phyloP scores from a whole-genome alignment of 2,329 filamentous ascomycete genomes.

The Colletotrichum sp. region DNA sequence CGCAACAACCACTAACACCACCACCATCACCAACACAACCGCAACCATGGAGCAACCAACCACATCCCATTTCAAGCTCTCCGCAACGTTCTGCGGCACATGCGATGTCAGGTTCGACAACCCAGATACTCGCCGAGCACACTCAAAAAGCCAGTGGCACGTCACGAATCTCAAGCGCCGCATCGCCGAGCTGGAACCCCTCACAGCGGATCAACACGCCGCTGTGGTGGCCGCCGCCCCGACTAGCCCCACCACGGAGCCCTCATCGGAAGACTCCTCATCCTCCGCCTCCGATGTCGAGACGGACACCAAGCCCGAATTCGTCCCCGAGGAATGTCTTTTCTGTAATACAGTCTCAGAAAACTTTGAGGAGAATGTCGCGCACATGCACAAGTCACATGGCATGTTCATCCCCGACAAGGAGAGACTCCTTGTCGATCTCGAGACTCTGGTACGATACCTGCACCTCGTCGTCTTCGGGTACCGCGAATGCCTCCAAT shows the following conservation, averaged over 20 bases:
- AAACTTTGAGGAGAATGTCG: conserved; percentile 40
- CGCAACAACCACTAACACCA: background rate
- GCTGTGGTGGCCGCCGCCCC: background rate
- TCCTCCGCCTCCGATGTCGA: background rate
- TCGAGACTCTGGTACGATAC: conserved; percentile 52
- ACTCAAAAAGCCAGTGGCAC: conserved; percentile 18
- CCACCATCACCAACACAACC: background rate
- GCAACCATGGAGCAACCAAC: background rate
- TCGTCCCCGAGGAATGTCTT: conserved; percentile 39
- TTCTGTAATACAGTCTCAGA: conserved; percentile 42
- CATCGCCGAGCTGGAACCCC: background rate
- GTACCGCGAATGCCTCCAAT: conserved; percentile 57
- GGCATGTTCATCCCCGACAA: conserved; percentile 47
- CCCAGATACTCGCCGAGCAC: conserved; percentile 1
- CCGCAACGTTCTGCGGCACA: conserved; percentile 8
- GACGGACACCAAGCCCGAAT: conserved; percentile 14
- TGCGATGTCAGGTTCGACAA: conserved; percentile 13
- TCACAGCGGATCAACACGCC: conserved; percentile 4
- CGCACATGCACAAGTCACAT: conserved; percentile 55
- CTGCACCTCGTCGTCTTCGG: conserved; percentile 52
- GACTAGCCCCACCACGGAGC: background rate
- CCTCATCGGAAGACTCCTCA: background rate
- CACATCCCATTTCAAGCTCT: conserved; percentile 17
- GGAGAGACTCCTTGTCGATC: conserved; percentile 46
- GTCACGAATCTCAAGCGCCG: conserved; percentile 17